Percentiles rank a stretch among this genome's conserved stretches.
Conservation (phyloP, 2,329 filamentous ascomycete species). For the Alternaria panax region DNA sequence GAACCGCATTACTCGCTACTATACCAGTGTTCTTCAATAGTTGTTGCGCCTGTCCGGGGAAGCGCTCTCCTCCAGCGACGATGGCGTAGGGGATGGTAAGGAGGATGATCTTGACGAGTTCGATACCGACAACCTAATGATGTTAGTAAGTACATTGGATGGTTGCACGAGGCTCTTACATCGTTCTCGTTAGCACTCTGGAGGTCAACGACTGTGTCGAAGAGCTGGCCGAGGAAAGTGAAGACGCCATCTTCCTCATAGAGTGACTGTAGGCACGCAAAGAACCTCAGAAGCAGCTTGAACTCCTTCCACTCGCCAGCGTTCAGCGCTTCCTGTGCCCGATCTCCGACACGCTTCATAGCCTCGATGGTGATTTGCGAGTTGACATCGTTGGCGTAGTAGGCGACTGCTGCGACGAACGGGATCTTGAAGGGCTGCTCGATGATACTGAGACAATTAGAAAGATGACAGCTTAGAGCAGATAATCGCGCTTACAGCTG, state of each 20-base stretch:
- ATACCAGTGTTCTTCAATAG: constrained; percentile 94
- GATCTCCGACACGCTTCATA: constrained; percentile 67
- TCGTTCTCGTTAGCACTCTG: constrained; percentile 94
- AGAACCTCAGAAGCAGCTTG: constrained; percentile 87
- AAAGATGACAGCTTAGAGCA: not conserved
- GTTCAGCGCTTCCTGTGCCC: constrained; percentile 71
- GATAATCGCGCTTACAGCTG: constrained; percentile 66
- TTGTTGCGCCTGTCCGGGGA: constrained; percentile 73
- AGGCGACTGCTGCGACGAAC: constrained; percentile 83
- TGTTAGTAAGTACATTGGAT: constrained; percentile 19
- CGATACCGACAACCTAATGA: constrained; percentile 67
- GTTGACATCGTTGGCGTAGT: constrained; percentile 80
- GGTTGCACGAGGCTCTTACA: constrained; percentile 61
- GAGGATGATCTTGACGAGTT: constrained; percentile 95
- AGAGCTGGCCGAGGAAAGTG: constrained; percentile 85
- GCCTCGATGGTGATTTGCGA: constrained; percentile 76
- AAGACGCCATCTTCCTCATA: constrained; percentile 87
- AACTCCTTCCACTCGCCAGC: constrained; percentile 86
- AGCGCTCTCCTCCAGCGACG: constrained; percentile 52
- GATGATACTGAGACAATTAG: constrained; percentile 60
- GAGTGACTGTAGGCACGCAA: constrained; percentile 83
- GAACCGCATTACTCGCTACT: constrained; percentile 86
- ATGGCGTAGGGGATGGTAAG: constrained; percentile 89
- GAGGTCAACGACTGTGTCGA: constrained; percentile 86
- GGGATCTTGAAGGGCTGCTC: constrained; percentile 99